Base-by-base conservation (phyloP, 345 rosid genomes). In the Populus alba region DNA sequence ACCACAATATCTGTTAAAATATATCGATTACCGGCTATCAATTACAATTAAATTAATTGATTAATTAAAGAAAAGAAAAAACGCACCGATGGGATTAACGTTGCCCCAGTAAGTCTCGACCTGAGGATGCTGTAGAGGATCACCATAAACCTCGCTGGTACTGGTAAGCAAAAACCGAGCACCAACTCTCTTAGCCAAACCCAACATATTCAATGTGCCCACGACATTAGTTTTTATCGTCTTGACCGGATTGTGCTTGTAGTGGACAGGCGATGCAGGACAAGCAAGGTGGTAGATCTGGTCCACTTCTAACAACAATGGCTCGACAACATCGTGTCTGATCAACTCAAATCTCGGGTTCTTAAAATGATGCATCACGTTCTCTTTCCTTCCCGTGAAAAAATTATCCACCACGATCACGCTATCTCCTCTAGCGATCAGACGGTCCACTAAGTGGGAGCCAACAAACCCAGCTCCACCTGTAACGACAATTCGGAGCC, bases 381-480 rank as follows among this genome's bases (percentile, higher is more conserved):
- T 95, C 81, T 95, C 97, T 70, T 95, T 95, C 75, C 95, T 80
- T 2, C 99, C 99, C 0, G 99, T 96, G 90, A 96, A 96, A 92
- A 96, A 94, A 66, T 96, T 96, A n/a, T 96, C 99, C 1, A 96
- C 97, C 22, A 96, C 99, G 78, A 94, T 94, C 86, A 96, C 99
- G 83, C 85, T 94, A 82, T 96, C 99, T 7, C 99, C 99, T 80
- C 99, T 82, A 15, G 86, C 94, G 0, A 96, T 92, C 85, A 96
- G 79, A 16, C 99, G 88, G 92, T 96, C 99, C 63, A 96, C 99
- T 9, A 96, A 90, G 77, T 96, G 99, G 0, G 99, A 96, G 51
- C 99, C 99, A 0, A 96, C 99, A 85, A 96, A 96, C 33, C 99
- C 99, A n/a, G 99, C 99, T 6, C 99, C 99, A 12, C 99, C 99